Evolutionary conservation across 1,284 basidiomycete species (phyloP), one percentile per base, ranked within the genome.

Genomic region (Coniferiporia sulphurascens): DNA sequence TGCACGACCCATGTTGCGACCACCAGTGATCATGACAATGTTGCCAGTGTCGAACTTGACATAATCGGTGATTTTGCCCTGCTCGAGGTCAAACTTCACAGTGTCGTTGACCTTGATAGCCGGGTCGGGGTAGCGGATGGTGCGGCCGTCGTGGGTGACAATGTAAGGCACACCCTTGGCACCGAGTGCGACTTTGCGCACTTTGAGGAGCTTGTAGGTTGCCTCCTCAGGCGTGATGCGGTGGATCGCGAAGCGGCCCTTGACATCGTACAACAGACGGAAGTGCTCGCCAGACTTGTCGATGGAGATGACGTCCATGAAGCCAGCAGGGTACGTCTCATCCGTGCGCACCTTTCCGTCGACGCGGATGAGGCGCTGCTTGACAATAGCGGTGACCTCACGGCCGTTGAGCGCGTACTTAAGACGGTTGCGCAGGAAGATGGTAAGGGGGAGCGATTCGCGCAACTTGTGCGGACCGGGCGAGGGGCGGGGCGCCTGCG

Each of bases 251-350:
- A 99, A 99, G 69, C 96, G 95, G 68, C 96, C 95, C 84, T 99
- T 99, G 78, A 98, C 87, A 74, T 99, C 97, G 84, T 99, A 99
- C 55, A 99, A 84, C 68, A 99, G 86, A 76, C 96, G 96, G 91
- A 99, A 99, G 84, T 98, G 91, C 80, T 99, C 96, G 78, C 92
- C 93, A 52, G 96, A 98, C 77, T 95, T 95, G 79, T 99, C 97
- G 68, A 99, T 93, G 62, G 93, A 87, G 74, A 99, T 84, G 63
- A 98, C 96, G 76, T 99, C 95, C 93, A 90, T 89, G 86, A 97
- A 99, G 66, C 96, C 96, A 69, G 95, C 84, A 65, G 96, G 96
- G 85, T 87, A 99, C 71, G 93, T 98, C 69, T 90, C 82, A 77
- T 99, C 97, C 62, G 97, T 99, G 78, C 97, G 89, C 74, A 99